Evolutionary conservation across 2,329 filamentous ascomycete species (phyloP).

Genomic region (Coniochaeta sp.): DNA sequence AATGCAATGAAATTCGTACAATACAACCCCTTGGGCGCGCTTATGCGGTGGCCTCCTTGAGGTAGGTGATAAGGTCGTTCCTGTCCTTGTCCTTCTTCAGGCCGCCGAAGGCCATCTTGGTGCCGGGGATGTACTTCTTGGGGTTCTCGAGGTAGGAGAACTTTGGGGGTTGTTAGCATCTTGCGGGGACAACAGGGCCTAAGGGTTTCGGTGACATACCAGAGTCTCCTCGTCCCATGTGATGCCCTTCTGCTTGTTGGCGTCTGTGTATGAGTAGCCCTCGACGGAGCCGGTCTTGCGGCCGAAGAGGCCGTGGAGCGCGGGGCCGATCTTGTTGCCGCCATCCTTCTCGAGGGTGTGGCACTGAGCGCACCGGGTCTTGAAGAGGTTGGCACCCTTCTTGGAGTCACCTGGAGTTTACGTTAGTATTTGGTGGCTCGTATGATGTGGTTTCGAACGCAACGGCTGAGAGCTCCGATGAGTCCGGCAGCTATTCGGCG

Average conservation of each 20-base stretch:
- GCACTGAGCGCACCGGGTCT: conserved; percentile 98
- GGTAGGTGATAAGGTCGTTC: conserved; percentile 94
- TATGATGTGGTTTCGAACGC: background rate
- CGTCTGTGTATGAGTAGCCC: conserved; percentile 96
- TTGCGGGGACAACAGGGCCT: background rate
- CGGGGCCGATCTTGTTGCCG: conserved; percentile 97
- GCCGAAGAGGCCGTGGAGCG: conserved; percentile 95
- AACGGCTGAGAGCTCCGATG: background rate
- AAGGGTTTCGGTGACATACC: conserved; percentile 40
- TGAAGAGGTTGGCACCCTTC: conserved; percentile 99
- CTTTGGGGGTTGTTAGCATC: conserved; percentile 29
- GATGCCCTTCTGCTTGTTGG: conserved; percentile 97
- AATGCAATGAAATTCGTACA: conserved; percentile 12
- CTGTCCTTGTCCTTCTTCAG: conserved; percentile 99
- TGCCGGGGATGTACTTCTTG: conserved; percentile 99
- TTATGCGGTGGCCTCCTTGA: conserved; percentile 65
- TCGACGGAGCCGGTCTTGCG: conserved; percentile 88
- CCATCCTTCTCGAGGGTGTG: conserved; percentile 88
- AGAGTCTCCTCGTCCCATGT: conserved; percentile 81
- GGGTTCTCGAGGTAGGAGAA: conserved; percentile 99
- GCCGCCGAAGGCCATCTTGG: conserved; percentile 99
- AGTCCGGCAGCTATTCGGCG: background rate
- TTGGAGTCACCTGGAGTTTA: conserved; percentile 69
- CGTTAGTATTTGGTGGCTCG: conserved; percentile 6
- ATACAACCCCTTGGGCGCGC: conserved; percentile 19